Percentiles rank a stretch among this genome's conserved stretches.
Conservation (phyloP, 495 filamentous ascomycete genomes). For the Filosporella fistucella region DNA sequence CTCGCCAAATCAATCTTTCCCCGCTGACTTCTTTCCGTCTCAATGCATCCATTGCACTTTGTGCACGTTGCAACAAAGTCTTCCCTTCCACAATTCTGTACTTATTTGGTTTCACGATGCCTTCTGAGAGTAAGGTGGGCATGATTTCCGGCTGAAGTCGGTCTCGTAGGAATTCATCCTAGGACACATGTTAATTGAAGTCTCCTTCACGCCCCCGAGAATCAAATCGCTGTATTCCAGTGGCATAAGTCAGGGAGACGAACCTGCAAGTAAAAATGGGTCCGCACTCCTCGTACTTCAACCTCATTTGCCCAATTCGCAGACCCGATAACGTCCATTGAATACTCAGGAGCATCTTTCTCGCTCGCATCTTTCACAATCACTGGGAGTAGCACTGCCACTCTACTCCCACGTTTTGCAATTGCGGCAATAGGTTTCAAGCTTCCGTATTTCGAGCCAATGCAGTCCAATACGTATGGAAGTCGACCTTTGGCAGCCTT, state of each 20-base stretch:
- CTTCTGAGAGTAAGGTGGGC: constrained; percentile 38
- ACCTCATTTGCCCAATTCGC: constrained; percentile 43
- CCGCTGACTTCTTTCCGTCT: constrained; percentile 38
- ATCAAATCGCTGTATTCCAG: no score
- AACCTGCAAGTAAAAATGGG: constrained; percentile 41
- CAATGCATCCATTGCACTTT: constrained; percentile 37
- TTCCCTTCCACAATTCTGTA: constrained; percentile 40
- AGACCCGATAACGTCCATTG: constrained; percentile 32
- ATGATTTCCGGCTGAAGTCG: constrained; percentile 45
- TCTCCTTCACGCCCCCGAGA: no score
- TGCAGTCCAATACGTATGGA: constrained; percentile 47
- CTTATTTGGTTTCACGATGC: constrained; percentile 41
- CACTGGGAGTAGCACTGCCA: constrained; percentile 49
- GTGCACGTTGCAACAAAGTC: constrained; percentile 43
- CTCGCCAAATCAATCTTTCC: constrained; percentile 46
- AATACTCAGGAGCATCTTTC: constrained; percentile 34
- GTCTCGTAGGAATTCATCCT: constrained; percentile 46
- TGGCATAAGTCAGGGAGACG: not conserved
- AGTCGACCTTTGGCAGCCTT: constrained; percentile 18
- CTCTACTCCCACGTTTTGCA: constrained; percentile 35
- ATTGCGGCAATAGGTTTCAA: constrained; percentile 37
- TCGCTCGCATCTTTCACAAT: constrained; percentile 39
- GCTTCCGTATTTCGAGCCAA: constrained; percentile 39
- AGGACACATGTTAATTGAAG: no score
- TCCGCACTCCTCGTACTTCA: constrained; percentile 41